Conservation (phyloP, 768 basidiomycete genomes). For the Asterophora lycoperdoides region DNA sequence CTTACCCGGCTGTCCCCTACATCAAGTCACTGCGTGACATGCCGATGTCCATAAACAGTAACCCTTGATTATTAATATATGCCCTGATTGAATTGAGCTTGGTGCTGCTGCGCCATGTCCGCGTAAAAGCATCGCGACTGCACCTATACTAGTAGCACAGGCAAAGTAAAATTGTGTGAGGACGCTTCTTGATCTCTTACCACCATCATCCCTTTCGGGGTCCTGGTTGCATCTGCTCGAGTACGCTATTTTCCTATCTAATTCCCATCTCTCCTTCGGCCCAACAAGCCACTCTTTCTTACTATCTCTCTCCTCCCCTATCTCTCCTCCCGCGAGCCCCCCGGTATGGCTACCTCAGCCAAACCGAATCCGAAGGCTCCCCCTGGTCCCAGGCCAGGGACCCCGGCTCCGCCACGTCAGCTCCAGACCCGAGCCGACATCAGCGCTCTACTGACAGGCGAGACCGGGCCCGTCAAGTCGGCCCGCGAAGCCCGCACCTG, state of each 20-base stretch:
- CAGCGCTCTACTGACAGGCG: not conserved
- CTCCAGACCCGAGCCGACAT: not conserved
- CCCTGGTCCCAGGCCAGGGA: slow-evolving; percentile 12
- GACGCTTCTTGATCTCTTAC: slow-evolving; percentile 6
- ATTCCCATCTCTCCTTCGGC: not conserved
- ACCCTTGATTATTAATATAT: too few relatives aligned
- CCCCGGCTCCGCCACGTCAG: not conserved
- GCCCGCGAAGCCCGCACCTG: not conserved
- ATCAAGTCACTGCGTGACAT: too few relatives aligned
- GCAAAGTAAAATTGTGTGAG: not conserved
- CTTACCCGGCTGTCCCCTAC: too few relatives aligned
- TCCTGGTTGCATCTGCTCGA: not conserved
- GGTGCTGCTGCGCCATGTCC: too few relatives aligned
- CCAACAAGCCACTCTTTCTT: not conserved
- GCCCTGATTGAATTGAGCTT: too few relatives aligned
- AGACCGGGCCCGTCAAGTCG: not conserved
- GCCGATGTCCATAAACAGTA: too few relatives aligned
- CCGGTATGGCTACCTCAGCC: not conserved
- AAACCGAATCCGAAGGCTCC: not conserved
- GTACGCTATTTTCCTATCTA: not conserved
- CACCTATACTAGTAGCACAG: too few relatives aligned
- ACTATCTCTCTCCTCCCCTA: not conserved
- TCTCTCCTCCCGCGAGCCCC: not conserved
- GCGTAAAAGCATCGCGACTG: too few relatives aligned
- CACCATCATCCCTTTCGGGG: slow-evolving; percentile 1